phyloP scores from a whole-genome alignment of 805 yeast genomes.

The Wickerhamomyces kurtzmanii region DNA sequence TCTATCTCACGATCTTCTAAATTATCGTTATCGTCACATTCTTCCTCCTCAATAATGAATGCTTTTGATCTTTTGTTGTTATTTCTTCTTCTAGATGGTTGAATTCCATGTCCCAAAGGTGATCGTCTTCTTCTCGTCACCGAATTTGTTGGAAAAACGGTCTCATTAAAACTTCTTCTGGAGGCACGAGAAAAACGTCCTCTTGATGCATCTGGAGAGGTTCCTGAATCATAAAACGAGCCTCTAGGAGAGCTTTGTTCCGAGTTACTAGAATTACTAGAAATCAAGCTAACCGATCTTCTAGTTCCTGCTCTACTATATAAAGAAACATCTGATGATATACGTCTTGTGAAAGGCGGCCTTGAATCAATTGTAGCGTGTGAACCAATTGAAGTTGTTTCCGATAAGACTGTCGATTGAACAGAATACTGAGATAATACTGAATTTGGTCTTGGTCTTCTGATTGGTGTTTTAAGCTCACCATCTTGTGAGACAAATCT shows the following conservation, averaged over 20 bases:
- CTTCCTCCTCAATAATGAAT: conserved; percentile 14
- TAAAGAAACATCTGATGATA: conserved; percentile 13
- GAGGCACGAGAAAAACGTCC: conserved; percentile 10
- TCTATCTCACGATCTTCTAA: too few species aligned
- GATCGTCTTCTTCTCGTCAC: conserved; percentile 14
- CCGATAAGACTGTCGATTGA: conserved; percentile 36
- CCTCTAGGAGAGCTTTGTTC: conserved; percentile 28
- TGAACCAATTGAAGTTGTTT: conserved; percentile 32
- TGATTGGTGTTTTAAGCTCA: conserved; percentile 3
- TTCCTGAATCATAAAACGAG: conserved; percentile 28
- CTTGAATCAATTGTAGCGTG: conserved; percentile 4
- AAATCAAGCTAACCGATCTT: conserved; percentile 24
- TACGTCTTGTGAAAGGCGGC: conserved; percentile 12
- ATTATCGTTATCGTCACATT: conserved; percentile 9
- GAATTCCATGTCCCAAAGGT: conserved; percentile 12
- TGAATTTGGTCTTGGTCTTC: conserved; percentile 36
- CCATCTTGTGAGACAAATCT: too few species aligned
- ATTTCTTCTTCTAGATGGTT: conserved; percentile 4
- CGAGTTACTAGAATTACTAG: conserved; percentile 27
- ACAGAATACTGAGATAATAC: conserved; percentile 39
- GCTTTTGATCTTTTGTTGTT: conserved; percentile 11
- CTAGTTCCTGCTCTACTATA: conserved; percentile 13
- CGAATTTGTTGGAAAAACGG: conserved; percentile 9
- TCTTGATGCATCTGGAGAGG: conserved; percentile 20
- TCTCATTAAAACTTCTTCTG: conserved; percentile 10